Evolutionary conservation across 1,139 yeast genomes (phyloP).

Genomic region (Hyphopichia buzzinii): DNA sequence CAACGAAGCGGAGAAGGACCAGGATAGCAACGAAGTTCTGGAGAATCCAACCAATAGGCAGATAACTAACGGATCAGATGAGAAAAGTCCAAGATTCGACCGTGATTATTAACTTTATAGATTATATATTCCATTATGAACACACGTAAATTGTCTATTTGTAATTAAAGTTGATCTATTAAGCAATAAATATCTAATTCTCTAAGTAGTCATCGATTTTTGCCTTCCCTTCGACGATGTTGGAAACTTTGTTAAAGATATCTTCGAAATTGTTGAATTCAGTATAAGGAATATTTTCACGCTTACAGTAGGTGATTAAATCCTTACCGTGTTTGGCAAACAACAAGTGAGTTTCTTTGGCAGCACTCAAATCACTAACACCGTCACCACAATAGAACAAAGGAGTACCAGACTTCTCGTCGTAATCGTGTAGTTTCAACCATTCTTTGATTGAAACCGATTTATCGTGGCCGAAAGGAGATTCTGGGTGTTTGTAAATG

Average conservation of each 20-base stretch:
- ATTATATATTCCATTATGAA: too few species aligned
- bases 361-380: slow-evolving; percentile 91
- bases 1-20: neutral
- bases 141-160: too few species aligned
- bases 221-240: slow-evolving; percentile 28
- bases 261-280: slow-evolving; percentile 77
- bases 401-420: slow-evolving; percentile 37
- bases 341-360: slow-evolving; percentile 86
- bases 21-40: too few species aligned
- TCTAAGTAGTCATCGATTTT: slow-evolving; percentile 28
- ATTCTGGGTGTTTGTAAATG: slow-evolving; percentile 72
- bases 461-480: slow-evolving; percentile 93
- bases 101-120: too few species aligned
- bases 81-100: too few species aligned
- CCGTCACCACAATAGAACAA: slow-evolving; percentile 97
- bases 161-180: too few species aligned
- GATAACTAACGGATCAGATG: too few species aligned
- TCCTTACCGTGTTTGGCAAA: slow-evolving; percentile 95
- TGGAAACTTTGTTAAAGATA: slow-evolving; percentile 54
- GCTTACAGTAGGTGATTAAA: slow-evolving; percentile 76
- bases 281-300: slow-evolving; percentile 79
- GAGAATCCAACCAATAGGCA: too few species aligned
- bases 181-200: slow-evolving; percentile 13
- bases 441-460: slow-evolving; percentile 76
- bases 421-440: slow-evolving; percentile 42